Evolutionary conservation across 2,329 filamentous ascomycete genomes (phyloP), one percentile per base, ranked within the genome.

Genomic region (Coniochaeta sp.): DNA sequence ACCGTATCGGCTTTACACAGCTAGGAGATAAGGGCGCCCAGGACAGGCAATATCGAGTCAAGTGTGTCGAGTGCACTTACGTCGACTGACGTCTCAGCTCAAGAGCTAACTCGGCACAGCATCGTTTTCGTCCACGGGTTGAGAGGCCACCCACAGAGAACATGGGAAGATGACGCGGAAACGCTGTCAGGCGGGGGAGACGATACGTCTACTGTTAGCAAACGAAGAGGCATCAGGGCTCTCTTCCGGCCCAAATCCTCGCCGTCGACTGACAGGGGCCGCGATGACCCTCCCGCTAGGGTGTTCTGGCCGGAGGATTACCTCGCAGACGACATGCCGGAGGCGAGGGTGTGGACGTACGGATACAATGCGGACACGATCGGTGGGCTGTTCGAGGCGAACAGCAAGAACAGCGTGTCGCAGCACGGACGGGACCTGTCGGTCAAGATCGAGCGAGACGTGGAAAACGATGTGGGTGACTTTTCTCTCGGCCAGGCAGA

Each of bases 291-390:
- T 40, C 34, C 19, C 55, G 10, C 9, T 34, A 47, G 65, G 61
- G 52, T 68, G 0, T 76, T 73, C 63, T 75, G 72, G 73, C 74
- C 72, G 4, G 60, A 68, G 24, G 69, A 75, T 16, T 72, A 68
- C 55, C 70, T 77, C n/a, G 44, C 63, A n/a, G 24, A 63, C n/a
- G 73, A 75, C 62, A 62, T 75, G 16, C 71, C 69, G 22, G 61
- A 73, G 17, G 74, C 73, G 36, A 67, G 69, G 60, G 62, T 75
- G 34, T 74, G 69, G 72, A 75, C 73, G n/a, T 77, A 75, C 60
- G 73, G 74, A 42, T 77, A 76, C 63, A 70, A 76, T 59, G 73
- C 73, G 19, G 70, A 75, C 61, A 69, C 73, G 9, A 69, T 73
- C 58, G 67, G 67, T 19, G 70, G 70, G 2, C 36, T 75, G 26